A percentile compares a stretch with the other conserved stretches of the same genome.
Evolutionary conservation across 1,284 basidiomycete genomes (phyloP).

Genomic region (Veloboletus limbatus): DNA sequence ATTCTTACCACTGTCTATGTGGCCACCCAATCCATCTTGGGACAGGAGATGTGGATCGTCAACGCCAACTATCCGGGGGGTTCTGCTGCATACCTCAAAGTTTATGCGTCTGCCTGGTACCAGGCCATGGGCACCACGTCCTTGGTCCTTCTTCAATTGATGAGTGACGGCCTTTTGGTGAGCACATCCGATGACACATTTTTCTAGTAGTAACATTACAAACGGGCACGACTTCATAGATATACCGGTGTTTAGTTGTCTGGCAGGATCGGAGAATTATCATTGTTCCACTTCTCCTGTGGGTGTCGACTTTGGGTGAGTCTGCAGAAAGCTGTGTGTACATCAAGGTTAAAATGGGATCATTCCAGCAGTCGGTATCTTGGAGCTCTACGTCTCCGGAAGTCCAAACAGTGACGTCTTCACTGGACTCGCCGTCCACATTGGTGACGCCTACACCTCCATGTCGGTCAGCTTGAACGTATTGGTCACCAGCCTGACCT

Average conservation of each 20-base stretch:
- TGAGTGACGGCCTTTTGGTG: constrained; percentile 15
- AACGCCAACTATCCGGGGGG: constrained; percentile 13
- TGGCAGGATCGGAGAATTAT: constrained; percentile 11
- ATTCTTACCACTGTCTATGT: constrained; percentile 10
- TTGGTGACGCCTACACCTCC: constrained; percentile 14
- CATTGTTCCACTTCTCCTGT: constrained; percentile 13
- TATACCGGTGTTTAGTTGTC: constrained; percentile 13
- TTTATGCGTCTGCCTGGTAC: constrained; percentile 16
- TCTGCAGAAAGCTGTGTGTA: too few relatives aligned
- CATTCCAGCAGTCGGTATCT: constrained; percentile 10
- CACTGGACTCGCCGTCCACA: constrained; percentile 8
- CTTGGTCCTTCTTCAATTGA: constrained; percentile 12
- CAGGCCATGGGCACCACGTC: constrained; percentile 10
- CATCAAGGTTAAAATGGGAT: neutral
- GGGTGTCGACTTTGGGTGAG: constrained; percentile 15
- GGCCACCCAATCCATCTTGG: constrained; percentile 7
- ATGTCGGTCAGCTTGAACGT: constrained; percentile 14
- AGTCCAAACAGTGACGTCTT: constrained; percentile 9
- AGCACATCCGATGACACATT: neutral
- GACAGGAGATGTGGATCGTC: constrained; percentile 16
- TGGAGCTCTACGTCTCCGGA: constrained; percentile 10
- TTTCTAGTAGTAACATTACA: too few relatives aligned
- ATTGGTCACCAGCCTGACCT: constrained; percentile 12
- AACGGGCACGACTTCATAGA: neutral
- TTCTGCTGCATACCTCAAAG: constrained; percentile 4